Base-by-base conservation (phyloP, 352 stramenopile genomes). In the Thalassiosira gravida region DNA sequence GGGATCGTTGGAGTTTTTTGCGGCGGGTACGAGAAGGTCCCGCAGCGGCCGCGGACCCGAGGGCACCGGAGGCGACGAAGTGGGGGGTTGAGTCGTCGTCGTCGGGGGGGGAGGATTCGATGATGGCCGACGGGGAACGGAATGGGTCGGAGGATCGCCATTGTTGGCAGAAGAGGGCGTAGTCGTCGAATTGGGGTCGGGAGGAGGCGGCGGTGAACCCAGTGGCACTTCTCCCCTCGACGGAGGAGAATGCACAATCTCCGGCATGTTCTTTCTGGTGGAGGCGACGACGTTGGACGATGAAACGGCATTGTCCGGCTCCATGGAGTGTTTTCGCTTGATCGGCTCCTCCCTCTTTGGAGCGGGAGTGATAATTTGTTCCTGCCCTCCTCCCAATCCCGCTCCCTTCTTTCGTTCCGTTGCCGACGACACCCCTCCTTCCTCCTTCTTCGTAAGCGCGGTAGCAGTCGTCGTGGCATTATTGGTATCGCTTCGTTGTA, bases 1-100 rank as follows among this genome's bases (percentile, higher is more conserved):
- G 9, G 57, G n/a, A 47, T 91, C 61, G 22, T 75, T 67, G 39
- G 64, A 78, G 20, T 75, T 67, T 42, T 67, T 65, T n/a, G 83
- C 86, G 18, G 75, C 74, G 20, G 80, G 25, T 2, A 81, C 1
- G 3, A 83, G 58, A 20, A 59, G 57, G 22, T 57, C 27, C 7
- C 30, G 27, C 16, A 71, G 30, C n/a, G 42, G 30, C 13, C 35
- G 39, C 22, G 18, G 37, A 30, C 7, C 18, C 13, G 14, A 39
- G 27, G 25, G 13, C 14, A 35, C 57, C 18, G 18, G n/a, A 2
- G 11, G 6, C 7, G 29, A 24, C 11, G 11, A 22, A n/a, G 44
- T 50, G 32, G 27, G 24, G 16, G 59, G 16, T 14, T n/a, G 27
- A 20, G 20, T 20, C n/a, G 53, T 42, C 29, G 16, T 44, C 24